These are phyloP conservation scores for Rhodomyrtus psidioides DNA, from an alignment of 441 rosid species.

Conservation along the genomic window DNA sequence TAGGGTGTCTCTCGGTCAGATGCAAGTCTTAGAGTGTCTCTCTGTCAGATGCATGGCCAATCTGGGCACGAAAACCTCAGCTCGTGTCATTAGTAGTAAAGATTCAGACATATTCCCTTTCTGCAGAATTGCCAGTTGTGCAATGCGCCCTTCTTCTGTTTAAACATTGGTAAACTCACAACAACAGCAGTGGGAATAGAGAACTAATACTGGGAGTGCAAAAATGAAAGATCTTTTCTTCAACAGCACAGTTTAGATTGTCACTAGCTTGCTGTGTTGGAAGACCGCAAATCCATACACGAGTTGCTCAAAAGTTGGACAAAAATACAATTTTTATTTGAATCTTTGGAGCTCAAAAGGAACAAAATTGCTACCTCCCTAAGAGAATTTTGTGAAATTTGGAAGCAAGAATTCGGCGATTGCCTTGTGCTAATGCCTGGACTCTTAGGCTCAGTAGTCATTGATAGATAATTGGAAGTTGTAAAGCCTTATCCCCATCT, in stretches of 20 bases:
- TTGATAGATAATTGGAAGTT: background rate
- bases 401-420: background rate
- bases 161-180: background rate
- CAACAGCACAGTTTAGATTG: background rate
- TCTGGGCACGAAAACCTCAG: no score
- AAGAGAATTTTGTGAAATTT: background rate
- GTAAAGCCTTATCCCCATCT: conserved; percentile 53
- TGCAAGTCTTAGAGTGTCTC: no score
- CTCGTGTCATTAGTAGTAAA: background rate
- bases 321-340: background rate
- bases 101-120: background rate
- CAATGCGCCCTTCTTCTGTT: background rate
- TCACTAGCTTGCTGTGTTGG: background rate
- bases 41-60: no score
- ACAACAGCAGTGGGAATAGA: background rate
- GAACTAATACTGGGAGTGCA: background rate
- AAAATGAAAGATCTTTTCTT: background rate
- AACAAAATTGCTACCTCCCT: background rate
- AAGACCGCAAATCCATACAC: background rate
- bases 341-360: background rate
- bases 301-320: background rate
- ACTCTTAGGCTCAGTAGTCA: background rate
- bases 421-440: background rate
- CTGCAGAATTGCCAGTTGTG: background rate
- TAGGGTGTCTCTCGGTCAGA: no score